Evolutionary conservation across 805 yeast genomes (phyloP).

Genomic region (Kuraishia floccosa): DNA sequence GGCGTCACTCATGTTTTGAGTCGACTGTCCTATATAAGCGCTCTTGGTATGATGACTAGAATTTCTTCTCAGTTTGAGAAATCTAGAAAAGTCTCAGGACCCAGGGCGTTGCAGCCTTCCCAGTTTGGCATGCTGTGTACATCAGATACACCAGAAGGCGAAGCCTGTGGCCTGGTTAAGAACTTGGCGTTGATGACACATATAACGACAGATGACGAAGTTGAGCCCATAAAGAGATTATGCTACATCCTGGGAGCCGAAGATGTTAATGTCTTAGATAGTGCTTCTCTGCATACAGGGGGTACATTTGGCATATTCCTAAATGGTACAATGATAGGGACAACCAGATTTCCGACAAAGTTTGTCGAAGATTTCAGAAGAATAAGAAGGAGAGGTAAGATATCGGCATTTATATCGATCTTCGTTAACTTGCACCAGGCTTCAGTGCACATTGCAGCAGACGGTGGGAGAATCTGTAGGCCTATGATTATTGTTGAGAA

Average conservation of each 20-base stretch:
- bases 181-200: conserved; percentile 97
- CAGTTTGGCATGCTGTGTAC: conserved; percentile 99
- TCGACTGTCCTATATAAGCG: conserved; percentile 84
- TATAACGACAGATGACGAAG: conserved; percentile 97
- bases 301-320: conserved; percentile 81
- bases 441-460: conserved; percentile 96
- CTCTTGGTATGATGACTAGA: conserved; percentile 99
- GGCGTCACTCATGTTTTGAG: conserved; percentile 97
- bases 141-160: conserved; percentile 99
- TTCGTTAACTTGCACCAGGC: conserved; percentile 81
- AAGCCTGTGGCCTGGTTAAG: conserved; percentile 97
- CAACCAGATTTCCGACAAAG: conserved; percentile 75
- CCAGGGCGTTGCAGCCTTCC: conserved; percentile 97
- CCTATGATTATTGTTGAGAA: conserved; percentile 83
- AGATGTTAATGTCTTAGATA: conserved; percentile 69
- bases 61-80: conserved; percentile 98
- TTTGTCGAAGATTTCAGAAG: conserved; percentile 73
- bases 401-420: conserved; percentile 86
- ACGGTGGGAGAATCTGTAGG: conserved; percentile 97
- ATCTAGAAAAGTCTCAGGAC: conserved; percentile 95
- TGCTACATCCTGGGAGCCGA: conserved; percentile 86
- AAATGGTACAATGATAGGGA: conserved; percentile 91
- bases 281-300: conserved; percentile 64
- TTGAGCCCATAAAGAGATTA: conserved; percentile 68
- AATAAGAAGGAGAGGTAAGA: conserved; percentile 73